Evolutionary conservation across 805 yeast species (phyloP).

Genomic region (Spathaspora girioi): DNA sequence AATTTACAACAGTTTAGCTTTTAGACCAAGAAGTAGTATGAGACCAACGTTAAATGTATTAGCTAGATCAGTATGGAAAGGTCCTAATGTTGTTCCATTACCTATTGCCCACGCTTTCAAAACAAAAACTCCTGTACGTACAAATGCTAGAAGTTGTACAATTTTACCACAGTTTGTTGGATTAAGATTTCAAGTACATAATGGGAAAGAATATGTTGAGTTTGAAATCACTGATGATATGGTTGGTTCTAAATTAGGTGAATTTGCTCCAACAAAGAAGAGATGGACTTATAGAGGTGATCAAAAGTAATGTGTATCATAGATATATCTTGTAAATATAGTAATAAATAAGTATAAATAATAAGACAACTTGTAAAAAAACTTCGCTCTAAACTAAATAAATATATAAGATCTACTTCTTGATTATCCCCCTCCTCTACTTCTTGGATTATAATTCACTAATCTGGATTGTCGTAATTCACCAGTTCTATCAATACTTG

Average conservation of each 20-base stretch:
- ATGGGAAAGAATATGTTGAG: conserved; percentile 91
- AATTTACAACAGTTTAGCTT: background rate
- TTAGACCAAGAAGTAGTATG: conserved; percentile 22
- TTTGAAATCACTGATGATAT: conserved; percentile 86
- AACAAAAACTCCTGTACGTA: conserved; percentile 82
- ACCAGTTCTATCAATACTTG: conserved; percentile 78
- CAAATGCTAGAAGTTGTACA: conserved; percentile 95
- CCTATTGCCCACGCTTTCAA: conserved; percentile 86
- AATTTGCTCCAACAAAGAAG: conserved; percentile 92
- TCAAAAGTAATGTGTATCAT: background rate
- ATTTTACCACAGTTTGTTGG: conserved; percentile 96
- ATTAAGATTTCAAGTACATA: conserved; percentile 88
- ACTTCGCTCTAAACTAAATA: background rate
- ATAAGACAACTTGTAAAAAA: background rate
- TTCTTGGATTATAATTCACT: conserved; percentile 38
- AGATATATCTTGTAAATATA: background rate
- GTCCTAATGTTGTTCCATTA: conserved; percentile 91
- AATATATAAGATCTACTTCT: background rate
- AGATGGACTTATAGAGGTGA: conserved; percentile 56
- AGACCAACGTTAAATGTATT: conserved; percentile 29
- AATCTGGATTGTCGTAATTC: conserved; percentile 69
- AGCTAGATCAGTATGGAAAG: conserved; percentile 46
- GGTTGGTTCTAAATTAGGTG: conserved; percentile 96
- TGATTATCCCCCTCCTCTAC: conserved; percentile 6
- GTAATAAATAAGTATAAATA: background rate